phyloP scores from a whole-genome alignment of 2,329 filamentous ascomycete species.

The Helotiales sp. region DNA sequence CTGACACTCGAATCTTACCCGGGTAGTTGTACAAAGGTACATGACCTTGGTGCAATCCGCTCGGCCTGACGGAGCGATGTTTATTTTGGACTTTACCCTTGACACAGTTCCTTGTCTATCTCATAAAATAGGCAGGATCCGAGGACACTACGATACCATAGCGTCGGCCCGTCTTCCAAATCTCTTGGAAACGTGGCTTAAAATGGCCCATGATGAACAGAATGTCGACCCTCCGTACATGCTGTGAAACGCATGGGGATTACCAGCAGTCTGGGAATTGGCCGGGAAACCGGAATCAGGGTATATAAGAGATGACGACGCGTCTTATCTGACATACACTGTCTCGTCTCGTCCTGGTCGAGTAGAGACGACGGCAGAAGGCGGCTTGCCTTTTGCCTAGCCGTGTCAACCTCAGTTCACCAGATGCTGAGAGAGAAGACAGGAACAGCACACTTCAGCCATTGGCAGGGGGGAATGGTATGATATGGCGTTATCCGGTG shows the following conservation, averaged over 20 bases:
- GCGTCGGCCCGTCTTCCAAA: constrained; percentile 21
- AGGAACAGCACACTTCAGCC: not conserved
- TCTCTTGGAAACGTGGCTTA: not conserved
- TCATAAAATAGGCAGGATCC: constrained; percentile 22
- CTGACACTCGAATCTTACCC: not conserved
- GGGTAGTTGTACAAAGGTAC: constrained; percentile 18
- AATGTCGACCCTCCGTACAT: not conserved
- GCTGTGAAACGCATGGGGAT: not conserved
- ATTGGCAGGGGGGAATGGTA: not conserved
- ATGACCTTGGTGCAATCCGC: constrained; percentile 2
- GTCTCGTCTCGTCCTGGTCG: not conserved
- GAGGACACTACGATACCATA: not conserved
- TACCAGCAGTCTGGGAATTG: not conserved
- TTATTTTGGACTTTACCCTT: constrained; percentile 1
- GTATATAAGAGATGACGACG: not conserved
- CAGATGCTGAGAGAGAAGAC: not conserved
- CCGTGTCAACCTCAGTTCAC: not conserved
- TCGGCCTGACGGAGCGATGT: constrained; percentile 19
- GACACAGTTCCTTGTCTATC: constrained; percentile 6
- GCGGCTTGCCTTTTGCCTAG: not conserved
- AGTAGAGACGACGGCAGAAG: not conserved
- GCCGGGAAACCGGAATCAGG: not conserved
- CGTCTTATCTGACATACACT: not conserved
- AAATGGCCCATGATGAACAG: not conserved
- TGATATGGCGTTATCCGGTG: not conserved